A percentile compares a stretch with the other conserved stretches of the same genome.
Evolutionary conservation across 176 grass and related monocot species (phyloP).

Genomic region (Avena atlantica): DNA sequence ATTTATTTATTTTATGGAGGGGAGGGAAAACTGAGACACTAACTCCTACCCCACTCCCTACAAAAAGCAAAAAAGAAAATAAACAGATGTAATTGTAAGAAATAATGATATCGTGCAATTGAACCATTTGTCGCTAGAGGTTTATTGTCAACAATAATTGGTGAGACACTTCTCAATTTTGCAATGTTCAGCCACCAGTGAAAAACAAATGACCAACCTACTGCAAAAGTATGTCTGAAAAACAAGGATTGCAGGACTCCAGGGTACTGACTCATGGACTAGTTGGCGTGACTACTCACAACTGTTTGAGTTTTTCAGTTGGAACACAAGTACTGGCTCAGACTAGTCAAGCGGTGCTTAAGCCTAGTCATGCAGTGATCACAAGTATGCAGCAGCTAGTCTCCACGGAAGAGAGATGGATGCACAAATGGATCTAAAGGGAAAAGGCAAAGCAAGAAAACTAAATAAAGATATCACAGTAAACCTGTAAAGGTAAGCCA

Average conservation of each 20-base stretch:
- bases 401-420: neutral
- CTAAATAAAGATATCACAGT: neutral
- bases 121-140: neutral
- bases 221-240: neutral
- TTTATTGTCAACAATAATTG: neutral
- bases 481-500: neutral
- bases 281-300: too few species aligned
- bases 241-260: too few species aligned
- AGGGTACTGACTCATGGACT: neutral
- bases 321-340: too few species aligned
- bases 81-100: neutral
- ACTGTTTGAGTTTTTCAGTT: neutral
- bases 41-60: conserved; percentile 16
- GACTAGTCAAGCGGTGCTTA: neutral
- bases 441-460: neutral
- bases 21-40: too few species aligned
- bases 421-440: neutral
- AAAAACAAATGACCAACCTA: neutral
- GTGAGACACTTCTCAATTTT: neutral
- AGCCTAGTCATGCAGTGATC: neutral
- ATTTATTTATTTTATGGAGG: neutral
- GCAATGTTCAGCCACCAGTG: neutral
- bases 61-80: neutral
- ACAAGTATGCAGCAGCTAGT: neutral
- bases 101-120: neutral